Evolutionary conservation across 2,329 filamentous ascomycete species (phyloP).

Genomic region (Clarireedia hainanense): DNA sequence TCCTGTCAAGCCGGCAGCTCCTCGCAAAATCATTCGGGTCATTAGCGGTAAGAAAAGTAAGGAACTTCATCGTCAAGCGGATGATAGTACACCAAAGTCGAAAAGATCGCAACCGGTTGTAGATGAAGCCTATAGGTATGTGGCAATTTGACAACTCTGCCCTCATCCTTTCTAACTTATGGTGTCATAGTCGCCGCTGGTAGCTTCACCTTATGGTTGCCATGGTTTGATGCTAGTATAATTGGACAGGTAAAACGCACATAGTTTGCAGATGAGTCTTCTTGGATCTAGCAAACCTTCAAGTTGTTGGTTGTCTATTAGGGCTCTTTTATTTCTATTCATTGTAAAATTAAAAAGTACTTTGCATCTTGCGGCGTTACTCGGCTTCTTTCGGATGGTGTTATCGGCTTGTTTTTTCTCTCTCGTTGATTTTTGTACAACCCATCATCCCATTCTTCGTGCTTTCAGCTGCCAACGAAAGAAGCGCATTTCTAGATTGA

Average conservation of each 20-base stretch:
- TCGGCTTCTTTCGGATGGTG: constrained; percentile 3
- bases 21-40: constrained; percentile 9
- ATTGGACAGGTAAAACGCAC: constrained; percentile 11
- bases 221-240: not conserved
- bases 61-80: constrained; percentile 26
- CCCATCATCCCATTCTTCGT: constrained; percentile 9
- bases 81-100: constrained; percentile 24
- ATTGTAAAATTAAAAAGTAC: constrained; percentile 11
- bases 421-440: constrained; percentile 12
- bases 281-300: constrained; percentile 17
- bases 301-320: constrained; percentile 22
- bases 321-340: constrained; percentile 10
- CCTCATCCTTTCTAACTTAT: constrained; percentile 15
- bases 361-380: constrained; percentile 10
- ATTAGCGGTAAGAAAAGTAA: constrained; percentile 14
- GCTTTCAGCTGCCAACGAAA: not conserved
- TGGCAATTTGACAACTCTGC: constrained; percentile 6
- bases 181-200: constrained; percentile 31
- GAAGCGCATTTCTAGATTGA: no score
- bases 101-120: constrained; percentile 34
- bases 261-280: constrained; percentile 22
- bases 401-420: constrained; percentile 6
- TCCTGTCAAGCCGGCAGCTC: constrained; percentile 9
- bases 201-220: constrained; percentile 14
- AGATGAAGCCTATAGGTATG: constrained; percentile 32